Evolutionary conservation across 2,329 filamentous ascomycete genomes (phyloP).

Genomic region (Fusarium sp.): DNA sequence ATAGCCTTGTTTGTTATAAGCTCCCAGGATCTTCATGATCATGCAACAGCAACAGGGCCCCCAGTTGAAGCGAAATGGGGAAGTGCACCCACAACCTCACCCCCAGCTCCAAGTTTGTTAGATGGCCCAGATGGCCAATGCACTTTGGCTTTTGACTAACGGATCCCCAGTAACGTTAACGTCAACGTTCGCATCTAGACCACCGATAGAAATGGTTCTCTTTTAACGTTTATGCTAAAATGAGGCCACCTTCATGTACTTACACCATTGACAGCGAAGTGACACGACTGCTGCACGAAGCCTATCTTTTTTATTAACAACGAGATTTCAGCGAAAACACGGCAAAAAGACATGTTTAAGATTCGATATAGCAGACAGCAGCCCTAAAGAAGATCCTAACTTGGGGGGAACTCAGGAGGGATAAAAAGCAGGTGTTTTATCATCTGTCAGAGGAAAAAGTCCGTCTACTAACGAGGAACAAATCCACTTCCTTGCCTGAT

Average conservation of each 20-base stretch:
- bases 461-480: neutral
- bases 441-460: neutral
- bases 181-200: neutral
- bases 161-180: conserved; percentile 12
- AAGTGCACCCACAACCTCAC: conserved; percentile 20
- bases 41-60: conserved; percentile 25
- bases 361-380: neutral
- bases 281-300: conserved; percentile 4
- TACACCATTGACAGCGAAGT: neutral
- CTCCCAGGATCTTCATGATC: conserved; percentile 23
- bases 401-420: neutral
- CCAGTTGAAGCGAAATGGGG: conserved; percentile 15
- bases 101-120: conserved; percentile 9
- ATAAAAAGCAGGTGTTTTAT: neutral
- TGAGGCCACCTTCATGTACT: neutral
- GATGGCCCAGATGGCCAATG: conserved; percentile 18
- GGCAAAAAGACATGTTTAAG: neutral
- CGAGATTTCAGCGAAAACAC: neutral
- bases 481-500: neutral
- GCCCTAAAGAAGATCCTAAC: neutral
- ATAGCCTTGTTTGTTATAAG: conserved; percentile 24
- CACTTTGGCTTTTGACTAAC: neutral
- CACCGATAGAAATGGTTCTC: neutral
- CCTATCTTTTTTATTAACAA: neutral
- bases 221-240: conserved; percentile 4